A percentile compares a stretch with the other conserved stretches of the same genome.
phyloP scores from a whole-genome alignment of 202 grass and related monocot genomes.

The Saccharum hybrid region DNA sequence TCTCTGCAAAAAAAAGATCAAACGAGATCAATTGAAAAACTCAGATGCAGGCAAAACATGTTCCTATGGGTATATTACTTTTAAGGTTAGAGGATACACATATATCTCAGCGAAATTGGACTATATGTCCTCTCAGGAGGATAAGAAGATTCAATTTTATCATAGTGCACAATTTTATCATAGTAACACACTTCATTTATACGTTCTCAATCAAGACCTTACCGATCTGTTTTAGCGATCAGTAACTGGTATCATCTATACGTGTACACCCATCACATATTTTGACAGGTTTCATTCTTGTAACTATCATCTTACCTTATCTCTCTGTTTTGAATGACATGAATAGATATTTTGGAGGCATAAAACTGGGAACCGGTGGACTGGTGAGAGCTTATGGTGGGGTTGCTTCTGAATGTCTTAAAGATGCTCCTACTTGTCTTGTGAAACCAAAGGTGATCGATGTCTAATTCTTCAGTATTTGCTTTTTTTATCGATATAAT shows the following conservation, averaged over 20 bases:
- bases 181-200: slow-evolving; percentile 7
- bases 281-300: background rate
- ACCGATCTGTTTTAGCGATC: background rate
- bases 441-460: slow-evolving; percentile 85
- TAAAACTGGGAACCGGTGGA: slow-evolving; percentile 90
- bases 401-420: slow-evolving; percentile 90
- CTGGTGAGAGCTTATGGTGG: slow-evolving; percentile 93
- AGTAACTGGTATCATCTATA: background rate
- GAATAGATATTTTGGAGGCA: slow-evolving; percentile 89
- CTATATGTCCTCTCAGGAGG: no score
- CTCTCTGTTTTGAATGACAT: slow-evolving; percentile 5
- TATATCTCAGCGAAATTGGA: no score
- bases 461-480: slow-evolving; percentile 11
- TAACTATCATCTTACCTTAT: slow-evolving; percentile 26
- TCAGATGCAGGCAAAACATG: no score
- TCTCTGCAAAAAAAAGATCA: no score
- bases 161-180: background rate
- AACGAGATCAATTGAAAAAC: no score
- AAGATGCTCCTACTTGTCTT: slow-evolving; percentile 76
- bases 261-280: background rate
- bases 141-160: no score
- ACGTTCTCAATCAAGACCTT: background rate
- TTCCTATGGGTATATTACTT: no score
- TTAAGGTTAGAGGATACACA: no score
- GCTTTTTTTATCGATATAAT: slow-evolving; percentile 38